Percentiles rank a stretch among this genome's conserved stretches.
Evolutionary conservation across 2,329 filamentous ascomycete genomes (phyloP).

Genomic region (Pseudogymnoascus sp.): DNA sequence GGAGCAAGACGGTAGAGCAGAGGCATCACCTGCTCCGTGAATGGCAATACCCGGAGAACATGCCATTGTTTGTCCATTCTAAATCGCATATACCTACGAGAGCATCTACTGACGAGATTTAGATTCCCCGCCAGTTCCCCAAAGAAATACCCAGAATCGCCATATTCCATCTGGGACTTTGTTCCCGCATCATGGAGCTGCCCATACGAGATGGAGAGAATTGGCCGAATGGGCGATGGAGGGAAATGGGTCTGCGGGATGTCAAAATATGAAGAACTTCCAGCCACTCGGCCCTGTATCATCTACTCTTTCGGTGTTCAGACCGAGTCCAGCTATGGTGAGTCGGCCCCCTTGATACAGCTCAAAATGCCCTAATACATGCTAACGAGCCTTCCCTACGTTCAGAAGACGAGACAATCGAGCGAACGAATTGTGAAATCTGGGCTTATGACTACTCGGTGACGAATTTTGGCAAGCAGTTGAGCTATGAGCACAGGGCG

Average conservation of each 20-base stretch:
- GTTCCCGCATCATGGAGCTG: slow-evolving; percentile 32
- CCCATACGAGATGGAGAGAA: slow-evolving; percentile 33
- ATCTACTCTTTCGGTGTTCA: slow-evolving; percentile 34
- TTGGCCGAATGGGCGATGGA: slow-evolving; percentile 33
- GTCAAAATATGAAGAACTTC: slow-evolving; percentile 27
- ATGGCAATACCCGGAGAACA: slow-evolving; percentile 20
- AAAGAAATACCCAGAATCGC: slow-evolving; percentile 18
- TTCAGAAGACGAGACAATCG: slow-evolving; percentile 29
- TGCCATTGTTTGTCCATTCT: slow-evolving; percentile 19
- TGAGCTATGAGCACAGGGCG: slow-evolving; percentile 1
- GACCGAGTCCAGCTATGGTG: slow-evolving; percentile 31
- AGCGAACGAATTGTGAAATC: slow-evolving; percentile 30
- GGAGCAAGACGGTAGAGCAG: slow-evolving; percentile 25
- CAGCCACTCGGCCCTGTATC: slow-evolving; percentile 21
- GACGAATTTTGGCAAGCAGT: slow-evolving; percentile 23
- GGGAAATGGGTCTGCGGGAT: slow-evolving; percentile 37
- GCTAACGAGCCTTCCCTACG: neutral
- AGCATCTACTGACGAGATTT: neutral
- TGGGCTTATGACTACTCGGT: slow-evolving; percentile 34
- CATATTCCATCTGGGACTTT: slow-evolving; percentile 34
- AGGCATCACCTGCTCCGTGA: slow-evolving; percentile 22
- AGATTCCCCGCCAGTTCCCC: slow-evolving; percentile 20
- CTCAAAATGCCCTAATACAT: neutral
- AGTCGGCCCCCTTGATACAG: neutral
- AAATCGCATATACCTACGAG: neutral